phyloP scores from a whole-genome alignment of 352 stramenopile species.

The Thraustochytrium striatum region DNA sequence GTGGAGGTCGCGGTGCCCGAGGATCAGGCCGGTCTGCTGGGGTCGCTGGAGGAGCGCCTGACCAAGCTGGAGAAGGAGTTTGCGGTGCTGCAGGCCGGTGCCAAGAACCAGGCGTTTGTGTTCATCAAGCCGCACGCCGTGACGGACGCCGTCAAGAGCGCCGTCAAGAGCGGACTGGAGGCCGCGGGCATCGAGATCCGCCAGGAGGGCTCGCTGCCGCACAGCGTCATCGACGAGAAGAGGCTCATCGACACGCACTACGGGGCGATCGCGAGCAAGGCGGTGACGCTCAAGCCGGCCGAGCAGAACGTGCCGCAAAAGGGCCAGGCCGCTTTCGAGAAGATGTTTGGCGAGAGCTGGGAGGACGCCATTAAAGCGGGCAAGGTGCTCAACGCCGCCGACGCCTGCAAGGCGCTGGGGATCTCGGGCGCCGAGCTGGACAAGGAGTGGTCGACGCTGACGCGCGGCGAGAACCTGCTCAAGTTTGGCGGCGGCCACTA shows the following conservation, averaged over 20 bases:
- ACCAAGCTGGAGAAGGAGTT: slow-evolving; percentile 36
- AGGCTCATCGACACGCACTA: slow-evolving; percentile 77
- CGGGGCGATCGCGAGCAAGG: slow-evolving; percentile 73
- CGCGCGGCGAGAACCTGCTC: slow-evolving; percentile 61
- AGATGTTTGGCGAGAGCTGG: slow-evolving; percentile 68
- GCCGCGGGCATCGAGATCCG: slow-evolving; percentile 62
- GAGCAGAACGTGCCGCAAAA: slow-evolving; percentile 70
- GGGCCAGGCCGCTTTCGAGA: slow-evolving; percentile 60
- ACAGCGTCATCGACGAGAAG: slow-evolving; percentile 66
- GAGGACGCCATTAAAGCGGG: slow-evolving; percentile 61
- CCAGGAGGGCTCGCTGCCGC: slow-evolving; percentile 61
- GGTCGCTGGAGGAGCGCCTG: not conserved
- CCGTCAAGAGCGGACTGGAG: slow-evolving; percentile 62
- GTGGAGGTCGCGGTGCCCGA: not conserved
- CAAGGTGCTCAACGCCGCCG: slow-evolving; percentile 65
- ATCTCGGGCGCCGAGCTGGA: slow-evolving; percentile 62
- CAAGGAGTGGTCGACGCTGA: slow-evolving; percentile 59
- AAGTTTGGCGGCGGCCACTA: slow-evolving; percentile 76
- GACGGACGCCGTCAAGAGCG: slow-evolving; percentile 59
- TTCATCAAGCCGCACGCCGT: slow-evolving; percentile 79
- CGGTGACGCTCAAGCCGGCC: slow-evolving; percentile 64
- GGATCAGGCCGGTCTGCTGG: not conserved
- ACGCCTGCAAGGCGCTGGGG: slow-evolving; percentile 65
- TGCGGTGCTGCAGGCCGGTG: not conserved
- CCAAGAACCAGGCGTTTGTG: slow-evolving; percentile 68